Evolutionary conservation across 2,329 filamentous ascomycete genomes (phyloP).

Genomic region (Curvularia spicifera): DNA sequence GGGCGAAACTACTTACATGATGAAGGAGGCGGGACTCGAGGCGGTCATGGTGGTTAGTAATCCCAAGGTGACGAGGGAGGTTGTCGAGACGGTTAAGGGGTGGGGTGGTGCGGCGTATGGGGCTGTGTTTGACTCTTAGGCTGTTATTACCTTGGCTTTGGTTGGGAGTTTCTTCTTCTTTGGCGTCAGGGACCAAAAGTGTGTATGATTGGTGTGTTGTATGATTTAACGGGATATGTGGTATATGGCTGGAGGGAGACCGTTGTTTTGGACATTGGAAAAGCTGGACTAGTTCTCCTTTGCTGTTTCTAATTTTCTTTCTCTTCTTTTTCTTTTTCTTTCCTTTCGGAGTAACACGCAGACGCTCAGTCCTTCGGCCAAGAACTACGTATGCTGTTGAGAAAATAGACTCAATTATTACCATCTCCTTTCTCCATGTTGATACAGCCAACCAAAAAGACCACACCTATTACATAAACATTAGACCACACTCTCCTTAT

Average conservation of each 20-base stretch:
- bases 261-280: not conserved
- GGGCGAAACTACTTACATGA: slow-evolving; percentile 19
- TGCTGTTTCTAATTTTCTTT: not conserved
- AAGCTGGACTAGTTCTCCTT: not conserved
- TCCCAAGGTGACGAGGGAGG: slow-evolving; percentile 22
- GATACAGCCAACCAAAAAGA: not conserved
- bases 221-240: not conserved
- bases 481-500: not conserved
- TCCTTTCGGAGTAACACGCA: no score
- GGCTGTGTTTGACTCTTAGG: slow-evolving; percentile 33
- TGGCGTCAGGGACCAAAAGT: not conserved
- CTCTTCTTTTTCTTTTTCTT: no score
- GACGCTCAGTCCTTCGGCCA: not conserved
- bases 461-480: not conserved
- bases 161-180: not conserved
- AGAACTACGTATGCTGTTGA: not conserved
- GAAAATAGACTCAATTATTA: not conserved
- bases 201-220: not conserved
- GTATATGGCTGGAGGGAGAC: not conserved
- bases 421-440: not conserved
- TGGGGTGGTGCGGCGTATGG: slow-evolving; percentile 27
- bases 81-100: slow-evolving; percentile 21
- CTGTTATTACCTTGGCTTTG: not conserved
- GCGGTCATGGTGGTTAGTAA: slow-evolving; percentile 34
- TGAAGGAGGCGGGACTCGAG: slow-evolving; percentile 13